These are phyloP conservation scores for Jatropha curcas DNA, from an alignment of 345 rosid genomes.

Conservation along the genomic window DNA sequence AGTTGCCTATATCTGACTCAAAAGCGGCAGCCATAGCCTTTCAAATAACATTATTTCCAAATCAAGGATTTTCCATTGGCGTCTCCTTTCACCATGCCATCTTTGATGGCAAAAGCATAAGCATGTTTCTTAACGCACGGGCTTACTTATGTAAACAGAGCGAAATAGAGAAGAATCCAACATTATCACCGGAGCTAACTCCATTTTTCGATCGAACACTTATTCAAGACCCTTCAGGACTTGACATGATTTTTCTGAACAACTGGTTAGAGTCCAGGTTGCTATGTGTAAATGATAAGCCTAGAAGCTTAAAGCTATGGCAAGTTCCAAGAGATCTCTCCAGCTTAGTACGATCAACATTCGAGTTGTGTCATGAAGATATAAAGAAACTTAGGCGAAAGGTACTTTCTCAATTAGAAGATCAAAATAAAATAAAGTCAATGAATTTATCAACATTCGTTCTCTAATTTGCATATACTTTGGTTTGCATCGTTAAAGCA, in stretches of 20 bases:
- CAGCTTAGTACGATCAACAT: conserved; percentile 5
- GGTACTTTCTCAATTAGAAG: neutral
- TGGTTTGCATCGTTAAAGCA: neutral
- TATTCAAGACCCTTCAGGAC: conserved; percentile 5
- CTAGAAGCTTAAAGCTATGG: conserved; percentile 3
- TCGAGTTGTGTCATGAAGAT: conserved; percentile 7
- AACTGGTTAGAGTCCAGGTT: neutral
- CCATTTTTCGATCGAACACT: conserved; percentile 13
- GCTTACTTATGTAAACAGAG: conserved; percentile 6
- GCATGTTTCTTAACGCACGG: conserved; percentile 18
- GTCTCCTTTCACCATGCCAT: conserved; percentile 1
- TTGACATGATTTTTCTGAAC: neutral
- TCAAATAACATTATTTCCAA: conserved; percentile 13
- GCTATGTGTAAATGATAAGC: neutral
- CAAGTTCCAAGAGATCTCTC: neutral
- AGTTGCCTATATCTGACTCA: neutral
- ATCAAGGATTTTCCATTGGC: conserved; percentile 17
- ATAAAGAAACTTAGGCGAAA: conserved; percentile 9
- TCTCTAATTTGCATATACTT: neutral
- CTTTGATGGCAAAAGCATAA: conserved; percentile 15
- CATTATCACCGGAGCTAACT: conserved; percentile 1
- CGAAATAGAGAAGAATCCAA: neutral
- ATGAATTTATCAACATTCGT: conserved; percentile 1
- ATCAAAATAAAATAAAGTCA: neutral
- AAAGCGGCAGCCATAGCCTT: conserved; percentile 3